These are phyloP conservation scores for Talaromyces liani DNA, from an alignment of 495 filamentous ascomycete genomes.

Conservation along the genomic window DNA sequence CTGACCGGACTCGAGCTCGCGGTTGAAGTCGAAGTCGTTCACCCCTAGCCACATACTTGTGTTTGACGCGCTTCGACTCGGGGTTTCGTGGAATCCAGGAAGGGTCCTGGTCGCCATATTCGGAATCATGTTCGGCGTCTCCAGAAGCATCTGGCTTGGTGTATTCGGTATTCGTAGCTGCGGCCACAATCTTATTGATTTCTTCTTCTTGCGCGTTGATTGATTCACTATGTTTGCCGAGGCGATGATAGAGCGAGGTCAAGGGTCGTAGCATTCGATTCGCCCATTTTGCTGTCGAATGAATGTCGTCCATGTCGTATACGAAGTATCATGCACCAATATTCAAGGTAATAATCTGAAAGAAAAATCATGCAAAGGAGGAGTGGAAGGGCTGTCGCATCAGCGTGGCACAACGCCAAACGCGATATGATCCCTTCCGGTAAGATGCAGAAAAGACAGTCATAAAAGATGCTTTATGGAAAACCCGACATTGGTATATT, in stretches of 20 bases:
- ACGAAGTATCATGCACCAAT: background rate
- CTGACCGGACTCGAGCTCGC: constrained; percentile 24
- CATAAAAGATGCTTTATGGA: background rate
- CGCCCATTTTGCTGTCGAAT: constrained; percentile 39
- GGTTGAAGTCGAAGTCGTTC: constrained; percentile 17
- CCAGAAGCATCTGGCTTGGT: background rate
- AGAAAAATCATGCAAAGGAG: background rate
- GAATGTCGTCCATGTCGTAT: constrained; percentile 32
- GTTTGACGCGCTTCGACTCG: constrained; percentile 26
- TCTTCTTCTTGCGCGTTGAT: constrained; percentile 24
- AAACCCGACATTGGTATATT: background rate
- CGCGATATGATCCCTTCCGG: background rate
- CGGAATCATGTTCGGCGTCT: constrained; percentile 20
- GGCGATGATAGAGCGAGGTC: constrained; percentile 35
- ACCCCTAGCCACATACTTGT: constrained; percentile 31
- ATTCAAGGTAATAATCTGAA: background rate
- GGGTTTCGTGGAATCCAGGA: constrained; percentile 36
- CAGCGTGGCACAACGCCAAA: background rate
- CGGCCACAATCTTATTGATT: constrained; percentile 9
- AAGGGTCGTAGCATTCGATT: constrained; percentile 42
- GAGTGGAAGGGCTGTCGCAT: background rate
- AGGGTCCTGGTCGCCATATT: constrained; percentile 34
- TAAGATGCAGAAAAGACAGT: background rate
- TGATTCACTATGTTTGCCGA: constrained; percentile 37
- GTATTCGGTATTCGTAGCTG: background rate